Evolutionary conservation across 1,139 yeast genomes (phyloP).

Genomic region (Candida buenavistaensis): DNA sequence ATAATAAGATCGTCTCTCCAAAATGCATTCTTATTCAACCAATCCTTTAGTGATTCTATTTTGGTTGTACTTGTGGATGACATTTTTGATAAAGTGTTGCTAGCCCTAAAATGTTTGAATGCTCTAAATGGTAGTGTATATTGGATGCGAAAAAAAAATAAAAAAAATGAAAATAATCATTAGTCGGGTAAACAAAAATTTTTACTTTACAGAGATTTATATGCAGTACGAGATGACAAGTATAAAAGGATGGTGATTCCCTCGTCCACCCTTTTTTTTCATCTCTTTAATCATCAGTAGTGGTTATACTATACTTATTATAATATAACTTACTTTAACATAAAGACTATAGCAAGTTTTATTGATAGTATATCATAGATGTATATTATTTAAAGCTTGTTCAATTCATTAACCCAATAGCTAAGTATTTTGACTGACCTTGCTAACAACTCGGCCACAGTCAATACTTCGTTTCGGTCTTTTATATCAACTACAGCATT

Average conservation of each 20-base stretch:
- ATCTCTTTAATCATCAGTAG: constrained; percentile 55
- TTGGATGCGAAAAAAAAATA: too few relatives aligned
- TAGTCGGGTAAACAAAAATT: constrained; percentile 3
- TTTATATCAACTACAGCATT: constrained; percentile 54
- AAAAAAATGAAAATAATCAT: too few relatives aligned
- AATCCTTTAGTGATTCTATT: constrained; percentile 21
- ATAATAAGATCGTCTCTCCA: constrained; percentile 53
- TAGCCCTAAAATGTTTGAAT: constrained; percentile 2
- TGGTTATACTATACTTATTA: constrained; percentile 66
- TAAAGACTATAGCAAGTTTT: constrained; percentile 49
- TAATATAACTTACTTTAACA: constrained; percentile 44
- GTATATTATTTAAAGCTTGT: constrained; percentile 10
- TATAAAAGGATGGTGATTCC: constrained; percentile 15
- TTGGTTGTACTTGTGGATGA: constrained; percentile 13
- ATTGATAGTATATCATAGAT: constrained; percentile 14
- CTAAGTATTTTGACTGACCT: constrained; percentile 58
- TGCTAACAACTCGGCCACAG: constrained; percentile 65
- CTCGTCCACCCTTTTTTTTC: constrained; percentile 16
- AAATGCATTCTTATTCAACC: constrained; percentile 51
- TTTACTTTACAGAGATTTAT: not conserved
- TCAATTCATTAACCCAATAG: constrained; percentile 26
- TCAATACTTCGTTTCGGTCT: constrained; percentile 73
- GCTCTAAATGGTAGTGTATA: constrained; percentile 1
- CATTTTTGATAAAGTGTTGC: constrained; percentile 9
- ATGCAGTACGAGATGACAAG: constrained; percentile 6